Evolutionary conservation across 2,329 filamentous ascomycete genomes (phyloP).

Genomic region (Byssochlamys sp.): DNA sequence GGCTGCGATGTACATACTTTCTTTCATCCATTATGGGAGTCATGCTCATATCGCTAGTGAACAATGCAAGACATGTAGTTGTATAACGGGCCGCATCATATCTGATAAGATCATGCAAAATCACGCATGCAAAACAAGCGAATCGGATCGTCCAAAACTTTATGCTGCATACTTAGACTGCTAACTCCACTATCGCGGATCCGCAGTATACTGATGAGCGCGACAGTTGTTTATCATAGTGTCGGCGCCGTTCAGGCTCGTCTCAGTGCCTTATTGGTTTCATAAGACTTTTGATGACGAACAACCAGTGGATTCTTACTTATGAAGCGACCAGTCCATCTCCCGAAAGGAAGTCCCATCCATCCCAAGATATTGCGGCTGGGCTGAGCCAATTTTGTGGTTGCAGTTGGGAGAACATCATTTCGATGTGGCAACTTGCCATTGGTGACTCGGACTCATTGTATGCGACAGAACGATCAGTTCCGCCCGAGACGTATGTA

Average conservation of each 20-base stretch:
- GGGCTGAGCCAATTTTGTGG: constrained; percentile 26
- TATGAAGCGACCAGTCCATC: background rate
- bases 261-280: background rate
- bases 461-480: background rate
- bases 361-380: constrained; percentile 20
- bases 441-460: constrained; percentile 9
- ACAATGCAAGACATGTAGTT: background rate
- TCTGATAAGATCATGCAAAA: too few relatives aligned
- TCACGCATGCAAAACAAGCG: background rate
- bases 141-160: background rate
- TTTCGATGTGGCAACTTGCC: constrained; percentile 9
- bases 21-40: too few relatives aligned
- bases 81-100: background rate
- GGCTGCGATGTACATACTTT: background rate
- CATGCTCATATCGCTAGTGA: background rate
- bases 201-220: too few relatives aligned
- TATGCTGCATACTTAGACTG: background rate
- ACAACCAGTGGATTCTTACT: background rate
- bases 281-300: background rate
- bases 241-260: too few relatives aligned
- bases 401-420: constrained; percentile 18
- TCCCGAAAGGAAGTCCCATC: background rate
- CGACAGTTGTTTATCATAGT: too few relatives aligned
- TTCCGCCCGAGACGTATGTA: too few relatives aligned
- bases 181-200: too few relatives aligned